Percentiles rank a stretch among this genome's conserved stretches.
Evolutionary conservation across 805 yeast genomes (phyloP).

Genomic region (Starmerella geochares): DNA sequence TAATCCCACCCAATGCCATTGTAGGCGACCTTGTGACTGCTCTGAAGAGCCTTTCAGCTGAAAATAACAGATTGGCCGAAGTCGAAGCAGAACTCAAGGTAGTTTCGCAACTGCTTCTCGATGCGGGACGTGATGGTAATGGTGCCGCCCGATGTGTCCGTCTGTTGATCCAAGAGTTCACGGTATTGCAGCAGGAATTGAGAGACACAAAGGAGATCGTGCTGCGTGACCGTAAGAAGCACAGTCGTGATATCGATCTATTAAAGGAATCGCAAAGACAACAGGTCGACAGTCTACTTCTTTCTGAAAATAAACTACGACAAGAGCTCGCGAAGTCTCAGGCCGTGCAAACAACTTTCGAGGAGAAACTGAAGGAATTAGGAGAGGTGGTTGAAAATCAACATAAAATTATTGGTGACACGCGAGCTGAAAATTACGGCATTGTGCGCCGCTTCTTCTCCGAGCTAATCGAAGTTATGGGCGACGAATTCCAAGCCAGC

Average conservation of each 20-base stretch:
- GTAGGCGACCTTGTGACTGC: constrained; percentile 7
- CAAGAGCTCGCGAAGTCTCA: background rate
- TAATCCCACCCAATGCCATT: constrained; percentile 3
- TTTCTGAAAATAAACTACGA: background rate
- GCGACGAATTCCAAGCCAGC: constrained; percentile 19
- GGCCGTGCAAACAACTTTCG: background rate
- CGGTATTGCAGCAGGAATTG: background rate
- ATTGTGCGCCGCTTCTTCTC: constrained; percentile 21
- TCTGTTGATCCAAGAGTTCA: background rate
- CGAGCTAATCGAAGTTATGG: constrained; percentile 21
- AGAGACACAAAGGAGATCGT: background rate
- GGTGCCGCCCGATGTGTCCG: background rate
- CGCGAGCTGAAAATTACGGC: constrained; percentile 14
- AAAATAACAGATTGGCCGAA: background rate
- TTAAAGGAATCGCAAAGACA: background rate
- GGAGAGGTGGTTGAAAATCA: constrained; percentile 1
- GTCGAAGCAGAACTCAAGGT: background rate
- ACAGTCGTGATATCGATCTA: background rate
- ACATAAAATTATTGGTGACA: constrained; percentile 8
- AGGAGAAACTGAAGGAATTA: background rate
- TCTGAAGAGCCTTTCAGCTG: background rate
- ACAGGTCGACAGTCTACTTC: background rate
- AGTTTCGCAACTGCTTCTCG: background rate
- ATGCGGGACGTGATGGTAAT: background rate
- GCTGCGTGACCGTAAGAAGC: background rate